These are phyloP conservation scores for Didymella sp. DNA, from an alignment of 2,329 filamentous ascomycete genomes.

Conservation along the genomic window DNA sequence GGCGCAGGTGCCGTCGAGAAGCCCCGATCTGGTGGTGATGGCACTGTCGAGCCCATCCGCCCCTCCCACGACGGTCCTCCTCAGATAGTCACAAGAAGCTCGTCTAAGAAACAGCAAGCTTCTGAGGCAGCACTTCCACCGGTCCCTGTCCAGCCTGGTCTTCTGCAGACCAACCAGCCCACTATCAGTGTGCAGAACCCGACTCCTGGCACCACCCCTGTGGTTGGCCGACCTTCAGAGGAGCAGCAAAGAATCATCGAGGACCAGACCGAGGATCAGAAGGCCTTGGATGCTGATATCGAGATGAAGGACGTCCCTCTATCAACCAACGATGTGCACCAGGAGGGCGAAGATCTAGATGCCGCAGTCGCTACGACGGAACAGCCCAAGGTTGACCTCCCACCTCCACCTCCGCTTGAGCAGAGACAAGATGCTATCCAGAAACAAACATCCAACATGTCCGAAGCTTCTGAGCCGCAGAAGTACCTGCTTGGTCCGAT, in stretches of 20 bases:
- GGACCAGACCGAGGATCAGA: conserved; percentile 58
- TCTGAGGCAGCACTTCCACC: conserved; percentile 39
- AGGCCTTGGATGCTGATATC: conserved; percentile 61
- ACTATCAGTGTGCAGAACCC: conserved; percentile 55
- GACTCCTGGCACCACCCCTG: conserved; percentile 52
- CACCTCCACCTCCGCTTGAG: conserved; percentile 63
- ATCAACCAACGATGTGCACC: conserved; percentile 58
- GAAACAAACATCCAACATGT: conserved; percentile 51
- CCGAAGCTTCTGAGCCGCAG: conserved; percentile 57
- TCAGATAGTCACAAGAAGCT: conserved; percentile 41
- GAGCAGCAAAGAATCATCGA: conserved; percentile 55
- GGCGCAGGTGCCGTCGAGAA: conserved; percentile 34
- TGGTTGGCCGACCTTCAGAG: conserved; percentile 44
- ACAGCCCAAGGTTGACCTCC: conserved; percentile 56
- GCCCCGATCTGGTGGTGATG: conserved; percentile 27
- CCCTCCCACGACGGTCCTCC: conserved; percentile 33
- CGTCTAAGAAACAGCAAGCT: conserved; percentile 42
- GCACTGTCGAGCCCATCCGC: conserved; percentile 26
- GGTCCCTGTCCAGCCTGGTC: conserved; percentile 41
- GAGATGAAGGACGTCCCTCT: conserved; percentile 70
- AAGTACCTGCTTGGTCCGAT: conserved; percentile 83
- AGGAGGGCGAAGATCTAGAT: conserved; percentile 39
- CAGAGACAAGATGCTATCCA: conserved; percentile 52
- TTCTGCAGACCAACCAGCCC: conserved; percentile 45
- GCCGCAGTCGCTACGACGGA: conserved; percentile 37